phyloP scores from a whole-genome alignment of 331 rosid species.

The Malus hybrid region DNA sequence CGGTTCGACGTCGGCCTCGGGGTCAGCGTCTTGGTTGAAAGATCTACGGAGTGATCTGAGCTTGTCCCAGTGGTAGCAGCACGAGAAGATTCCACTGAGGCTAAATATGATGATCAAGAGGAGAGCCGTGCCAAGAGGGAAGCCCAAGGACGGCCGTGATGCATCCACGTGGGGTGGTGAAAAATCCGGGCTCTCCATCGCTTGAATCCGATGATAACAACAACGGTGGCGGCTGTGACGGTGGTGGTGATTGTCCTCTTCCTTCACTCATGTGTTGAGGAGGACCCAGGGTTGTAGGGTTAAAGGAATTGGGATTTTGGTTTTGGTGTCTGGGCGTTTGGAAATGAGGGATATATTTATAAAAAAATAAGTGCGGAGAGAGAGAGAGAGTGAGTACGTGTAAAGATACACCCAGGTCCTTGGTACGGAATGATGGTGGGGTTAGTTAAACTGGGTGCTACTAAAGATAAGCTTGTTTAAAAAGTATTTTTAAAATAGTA shows the following conservation, averaged over 20 bases:
- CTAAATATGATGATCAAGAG: slow-evolving; percentile 76
- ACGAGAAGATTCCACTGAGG: slow-evolving; percentile 92
- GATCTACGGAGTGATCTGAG: slow-evolving; percentile 67
- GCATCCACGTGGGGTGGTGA: slow-evolving; percentile 56
- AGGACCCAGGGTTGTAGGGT: background rate
- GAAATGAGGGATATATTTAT: background rate
- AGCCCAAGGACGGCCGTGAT: slow-evolving; percentile 85
- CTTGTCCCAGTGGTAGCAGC: slow-evolving; percentile 97
- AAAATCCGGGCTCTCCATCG: slow-evolving; percentile 60
- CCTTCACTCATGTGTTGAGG: slow-evolving; percentile 27
- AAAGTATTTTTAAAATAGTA: no score
- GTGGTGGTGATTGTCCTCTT: background rate
- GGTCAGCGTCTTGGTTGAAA: slow-evolving; percentile 8
- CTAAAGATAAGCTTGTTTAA: background rate
- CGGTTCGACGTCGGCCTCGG: slow-evolving; percentile 21
- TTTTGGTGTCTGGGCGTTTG: background rate
- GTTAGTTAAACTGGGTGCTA: background rate
- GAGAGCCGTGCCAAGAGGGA: slow-evolving; percentile 91
- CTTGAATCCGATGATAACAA: background rate
- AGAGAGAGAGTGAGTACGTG: slow-evolving; percentile 14
- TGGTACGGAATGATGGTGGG: slow-evolving; percentile 53
- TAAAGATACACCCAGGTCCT: slow-evolving; percentile 33
- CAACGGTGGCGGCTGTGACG: background rate
- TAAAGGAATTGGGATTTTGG: background rate
- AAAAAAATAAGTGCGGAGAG: background rate